A percentile compares a stretch with the other conserved stretches of the same genome.
phyloP scores from a whole-genome alignment of 106 monocot genomes.

The Dioscorea dumetorum region DNA sequence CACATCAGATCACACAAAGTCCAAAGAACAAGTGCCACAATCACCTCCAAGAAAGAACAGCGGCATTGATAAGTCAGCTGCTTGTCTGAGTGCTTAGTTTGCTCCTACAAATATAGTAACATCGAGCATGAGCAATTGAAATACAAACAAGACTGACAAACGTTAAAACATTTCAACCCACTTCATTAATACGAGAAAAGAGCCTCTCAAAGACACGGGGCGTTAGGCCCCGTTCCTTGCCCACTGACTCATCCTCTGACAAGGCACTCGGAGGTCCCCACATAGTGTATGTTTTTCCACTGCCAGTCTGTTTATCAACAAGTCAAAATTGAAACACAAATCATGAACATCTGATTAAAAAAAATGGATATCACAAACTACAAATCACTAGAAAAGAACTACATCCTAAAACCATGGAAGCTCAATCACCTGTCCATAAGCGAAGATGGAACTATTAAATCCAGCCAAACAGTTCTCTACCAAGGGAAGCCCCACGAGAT shows the following conservation, averaged over 20 bases:
- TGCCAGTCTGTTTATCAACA: conserved; percentile 66
- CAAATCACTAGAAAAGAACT: neutral
- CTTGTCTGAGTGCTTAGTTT: conserved; percentile 67
- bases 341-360: neutral
- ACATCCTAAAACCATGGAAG: no score
- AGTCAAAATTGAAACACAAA: neutral
- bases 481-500: conserved; percentile 81
- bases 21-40: neutral
- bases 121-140: neutral
- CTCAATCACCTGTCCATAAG: conserved; percentile 83
- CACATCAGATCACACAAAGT: neutral
- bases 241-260: conserved; percentile 36
- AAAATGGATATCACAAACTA: neutral
- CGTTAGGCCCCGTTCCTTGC: conserved; percentile 68
- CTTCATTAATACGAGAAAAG: conserved; percentile 81
- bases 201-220: conserved; percentile 95
- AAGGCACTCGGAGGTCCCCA: conserved; percentile 82
- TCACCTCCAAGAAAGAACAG: conserved; percentile 92
- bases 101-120: conserved; percentile 45
- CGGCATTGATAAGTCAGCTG: conserved; percentile 74
- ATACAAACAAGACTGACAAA: no score
- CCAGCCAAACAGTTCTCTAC: conserved; percentile 98
- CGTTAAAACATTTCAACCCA: conserved; percentile 3
- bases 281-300: conserved; percentile 99
- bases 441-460: conserved; percentile 98